Conservation (phyloP, 1,284 basidiomycete species). For the Ustilago xerochloae region DNA sequence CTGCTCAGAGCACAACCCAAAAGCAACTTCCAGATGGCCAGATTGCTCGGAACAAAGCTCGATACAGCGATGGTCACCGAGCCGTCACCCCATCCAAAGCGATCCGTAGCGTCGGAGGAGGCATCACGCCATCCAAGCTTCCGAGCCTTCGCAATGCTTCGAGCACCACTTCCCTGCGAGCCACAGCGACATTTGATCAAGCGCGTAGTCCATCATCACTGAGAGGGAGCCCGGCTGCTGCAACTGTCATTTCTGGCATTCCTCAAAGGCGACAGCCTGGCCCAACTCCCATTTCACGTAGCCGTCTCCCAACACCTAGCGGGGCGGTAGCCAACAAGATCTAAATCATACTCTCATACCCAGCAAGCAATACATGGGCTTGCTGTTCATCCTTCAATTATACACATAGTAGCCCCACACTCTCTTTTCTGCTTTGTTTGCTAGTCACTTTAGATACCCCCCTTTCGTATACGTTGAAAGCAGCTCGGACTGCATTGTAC, state of each 20-base stretch:
- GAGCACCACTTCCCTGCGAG: slow-evolving; percentile 16
- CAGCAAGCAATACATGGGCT: not conserved
- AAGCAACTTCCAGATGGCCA: not conserved
- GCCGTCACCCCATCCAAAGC: slow-evolving; percentile 11
- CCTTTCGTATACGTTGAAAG: slow-evolving; percentile 3
- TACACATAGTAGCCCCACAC: too few species aligned
- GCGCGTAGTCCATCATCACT: not conserved
- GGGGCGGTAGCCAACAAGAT: not conserved
- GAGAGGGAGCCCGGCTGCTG: not conserved
- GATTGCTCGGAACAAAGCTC: not conserved
- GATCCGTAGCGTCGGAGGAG: slow-evolving; percentile 6
- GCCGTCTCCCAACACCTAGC: not conserved
- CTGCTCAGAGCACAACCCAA: not conserved
- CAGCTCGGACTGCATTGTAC: slow-evolving; percentile 3
- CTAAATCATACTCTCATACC: not conserved
- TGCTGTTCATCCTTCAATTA: not conserved
- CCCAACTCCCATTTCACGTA: not conserved
- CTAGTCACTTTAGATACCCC: slow-evolving; percentile 3
- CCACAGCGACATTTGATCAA: not conserved
- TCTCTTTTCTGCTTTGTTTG: not conserved
- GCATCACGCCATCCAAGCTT: slow-evolving; percentile 38
- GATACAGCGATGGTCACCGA: slow-evolving; percentile 8
- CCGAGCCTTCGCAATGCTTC: slow-evolving; percentile 18
- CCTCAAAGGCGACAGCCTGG: not conserved
- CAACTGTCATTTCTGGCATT: not conserved